Base-by-base conservation (phyloP, 169 alveolate genomes). In the Sarcocystis neurona region DNA sequence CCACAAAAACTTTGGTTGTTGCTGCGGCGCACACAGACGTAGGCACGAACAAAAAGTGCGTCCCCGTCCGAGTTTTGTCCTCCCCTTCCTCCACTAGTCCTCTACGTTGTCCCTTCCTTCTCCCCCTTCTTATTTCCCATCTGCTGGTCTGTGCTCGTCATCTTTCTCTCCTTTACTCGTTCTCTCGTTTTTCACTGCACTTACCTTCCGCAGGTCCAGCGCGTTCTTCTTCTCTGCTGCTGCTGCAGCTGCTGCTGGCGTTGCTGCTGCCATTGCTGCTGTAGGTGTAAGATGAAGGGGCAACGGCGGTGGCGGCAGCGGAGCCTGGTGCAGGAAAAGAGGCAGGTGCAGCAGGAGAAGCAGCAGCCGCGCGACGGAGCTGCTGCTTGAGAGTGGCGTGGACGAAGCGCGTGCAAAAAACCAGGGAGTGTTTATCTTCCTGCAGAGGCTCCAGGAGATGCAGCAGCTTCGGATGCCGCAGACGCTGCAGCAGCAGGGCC, bases 391-490 rank as follows among this genome's bases (percentile, higher is more conserved):
- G 89, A 3, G 89, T 34, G 34, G 47, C 15, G 0, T 60, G 68
- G 10, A 84, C 89, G 20, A 72, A 82, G 4, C 74, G 41, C 15
- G 91, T 87, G 53, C 87, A 78, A n/a, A 87, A 87, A 1, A 79
- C 91, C 48, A 79, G 74, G 2, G 87, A 48, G 41, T 41, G 56
- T 63, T 87, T 87, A 30, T 68, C 91, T 30, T 87, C 87, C 70
- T 74, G 87, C 60, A 87, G 91, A 46, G 91, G 91, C 68, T 87
- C 87, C 32, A 87, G 48, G 0, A 87, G 53, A 12, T 87, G 91
- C 43, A 87, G 87, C 41, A 87, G 77, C 37, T 68, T 74, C 27
- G 91, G 91, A 82, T 87, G 91, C 47, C 91, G 86, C 37, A 87
- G 82, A 23, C 91, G 82, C 75, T 85, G 90, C 68, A 85, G 90